Evolutionary conservation across 192 early-diverging fungal genomes (phyloP), one percentile per base, ranked within the genome.

Genomic region (Gonapodya prolifera): DNA sequence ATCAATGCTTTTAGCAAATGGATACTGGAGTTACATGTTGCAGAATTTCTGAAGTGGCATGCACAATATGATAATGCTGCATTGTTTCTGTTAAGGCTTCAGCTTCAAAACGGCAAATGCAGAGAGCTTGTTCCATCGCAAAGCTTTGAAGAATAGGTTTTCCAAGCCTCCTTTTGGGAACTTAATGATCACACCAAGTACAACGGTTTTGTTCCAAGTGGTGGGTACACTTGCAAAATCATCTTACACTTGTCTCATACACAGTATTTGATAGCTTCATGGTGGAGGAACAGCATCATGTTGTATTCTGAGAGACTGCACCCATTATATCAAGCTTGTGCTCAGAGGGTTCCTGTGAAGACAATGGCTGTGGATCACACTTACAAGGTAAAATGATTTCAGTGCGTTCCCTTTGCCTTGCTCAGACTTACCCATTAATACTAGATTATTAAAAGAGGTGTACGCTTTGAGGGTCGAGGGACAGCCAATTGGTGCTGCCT

Each of bases 251-350:
- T 61, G 45, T 61, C 45, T 61, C 45, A 61, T 23, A 61, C 23
- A 23, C 45, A 61, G 45, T 61, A 61, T 61, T 61, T 61, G 45
- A 16, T 61, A 61, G 45, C 45, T 61, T 61, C 45, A 61, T 61
- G 45, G 45, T 61, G 45, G 45, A 61, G 45, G 45, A 61, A 61
- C 45, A 61, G 45, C 45, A 61, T 61, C 45, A 61, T 61, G 45
- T 23, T 61, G 45, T 23, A 61, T 61, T 61, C 45, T 61, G 45
- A 61, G 45, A 61, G 45, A 61, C 45, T 61, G 45, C 45, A 61
- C 45, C 45, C 45, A 61, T 61, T 61, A 61, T 61, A 61, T 61
- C 45, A 61, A 61, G 45, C 45, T 61, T 61, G 45, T 61, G 45
- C 45, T 61, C 45, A 61, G 45, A 61, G 45, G 45, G 45, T 61